phyloP scores from a whole-genome alignment of 805 yeast genomes.

The Metschnikowia reukaufii region DNA sequence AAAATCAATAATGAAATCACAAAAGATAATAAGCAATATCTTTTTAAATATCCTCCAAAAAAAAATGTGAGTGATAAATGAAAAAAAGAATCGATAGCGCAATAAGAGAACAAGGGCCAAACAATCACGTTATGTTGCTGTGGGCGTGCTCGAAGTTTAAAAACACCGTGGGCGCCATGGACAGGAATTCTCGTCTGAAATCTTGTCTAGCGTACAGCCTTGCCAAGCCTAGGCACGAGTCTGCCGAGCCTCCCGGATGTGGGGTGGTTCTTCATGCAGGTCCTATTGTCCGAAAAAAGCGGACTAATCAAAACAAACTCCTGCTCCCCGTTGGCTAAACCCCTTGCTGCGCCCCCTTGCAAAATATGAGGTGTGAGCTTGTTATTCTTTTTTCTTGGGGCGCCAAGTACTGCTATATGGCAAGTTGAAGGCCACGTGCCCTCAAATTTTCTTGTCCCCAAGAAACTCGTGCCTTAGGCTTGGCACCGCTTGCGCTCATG shows the following conservation, averaged over 20 bases:
- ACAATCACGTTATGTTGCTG: no score
- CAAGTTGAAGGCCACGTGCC: no score
- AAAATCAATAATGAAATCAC: no score
- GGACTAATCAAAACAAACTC: no score
- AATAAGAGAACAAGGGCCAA: no score
- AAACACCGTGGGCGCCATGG: conserved; percentile 5
- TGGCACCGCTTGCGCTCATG: neutral
- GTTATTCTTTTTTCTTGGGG: no score
- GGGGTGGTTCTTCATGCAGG: neutral
- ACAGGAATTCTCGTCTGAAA: conserved; percentile 5
- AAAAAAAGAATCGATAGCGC: neutral
- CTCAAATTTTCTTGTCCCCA: no score
- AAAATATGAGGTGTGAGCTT: no score
- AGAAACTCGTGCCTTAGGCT: no score
- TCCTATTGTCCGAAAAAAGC: neutral
- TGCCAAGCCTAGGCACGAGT: conserved; percentile 1
- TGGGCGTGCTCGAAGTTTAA: neutral
- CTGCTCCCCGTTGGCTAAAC: no score
- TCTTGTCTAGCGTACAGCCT: conserved; percentile 7
- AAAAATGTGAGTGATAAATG: neutral
- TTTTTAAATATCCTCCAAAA: neutral
- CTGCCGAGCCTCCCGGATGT: neutral
- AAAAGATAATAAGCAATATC: neutral
- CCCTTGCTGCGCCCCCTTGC: no score
- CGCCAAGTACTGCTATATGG: no score